A percentile compares a stretch with the other conserved stretches of the same genome.
Conservation (phyloP, 768 basidiomycete genomes). For the Termitomyces sp. region DNA sequence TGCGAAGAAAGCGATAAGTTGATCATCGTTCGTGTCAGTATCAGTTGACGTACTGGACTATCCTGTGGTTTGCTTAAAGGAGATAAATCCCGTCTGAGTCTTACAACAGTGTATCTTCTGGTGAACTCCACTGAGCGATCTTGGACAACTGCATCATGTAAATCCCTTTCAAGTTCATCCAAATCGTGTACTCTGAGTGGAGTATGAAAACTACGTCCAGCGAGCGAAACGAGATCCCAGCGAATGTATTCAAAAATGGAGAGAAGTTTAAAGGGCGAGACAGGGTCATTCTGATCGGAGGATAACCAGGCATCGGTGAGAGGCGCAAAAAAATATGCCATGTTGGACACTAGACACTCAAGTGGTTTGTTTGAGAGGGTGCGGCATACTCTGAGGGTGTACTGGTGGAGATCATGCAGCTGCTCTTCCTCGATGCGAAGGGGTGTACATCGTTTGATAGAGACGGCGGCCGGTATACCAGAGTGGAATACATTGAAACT, state of each 20-base stretch:
- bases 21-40: background rate
- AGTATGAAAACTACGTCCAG: conserved; percentile 44
- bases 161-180: conserved; percentile 34
- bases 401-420: conserved; percentile 45
- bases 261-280: conserved; percentile 19
- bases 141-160: conserved; percentile 65
- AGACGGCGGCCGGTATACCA: conserved; percentile 36
- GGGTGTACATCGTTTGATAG: conserved; percentile 40
- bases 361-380: conserved; percentile 65
- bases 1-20: conserved; percentile 20
- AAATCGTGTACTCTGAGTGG: conserved; percentile 35
- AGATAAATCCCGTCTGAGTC: conserved; percentile 58
- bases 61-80: conserved; percentile 68
- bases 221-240: conserved; percentile 57
- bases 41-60: conserved; percentile 44
- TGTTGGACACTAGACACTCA: conserved; percentile 43
- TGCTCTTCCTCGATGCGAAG: conserved; percentile 42
- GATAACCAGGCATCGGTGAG: conserved; percentile 35
- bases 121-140: conserved; percentile 77
- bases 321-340: conserved; percentile 67
- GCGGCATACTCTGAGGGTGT: conserved; percentile 60
- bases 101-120: conserved; percentile 53
- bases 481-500: conserved; percentile 57
- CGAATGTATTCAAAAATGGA: conserved; percentile 42
- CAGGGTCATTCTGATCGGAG: conserved; percentile 13